Evolutionary conservation across 2,329 filamentous ascomycete genomes (phyloP).

Genomic region (Monosporascus sp.): DNA sequence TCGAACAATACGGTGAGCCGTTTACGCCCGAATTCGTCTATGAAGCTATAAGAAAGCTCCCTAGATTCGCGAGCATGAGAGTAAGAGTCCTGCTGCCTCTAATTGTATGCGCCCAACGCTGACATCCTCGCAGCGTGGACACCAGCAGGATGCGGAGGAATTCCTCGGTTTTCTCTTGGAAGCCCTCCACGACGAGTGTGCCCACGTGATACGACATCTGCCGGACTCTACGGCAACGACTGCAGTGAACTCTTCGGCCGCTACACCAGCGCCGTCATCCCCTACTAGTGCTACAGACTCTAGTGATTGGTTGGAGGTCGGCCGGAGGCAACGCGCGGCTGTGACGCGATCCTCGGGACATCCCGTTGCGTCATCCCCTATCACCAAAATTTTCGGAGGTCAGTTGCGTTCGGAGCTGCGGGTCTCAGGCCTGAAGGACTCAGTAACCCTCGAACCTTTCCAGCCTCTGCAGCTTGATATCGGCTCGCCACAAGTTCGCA

Average conservation of each 20-base stretch:
- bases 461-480: slow-evolving; percentile 95
- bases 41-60: slow-evolving; percentile 79
- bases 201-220: slow-evolving; percentile 62
- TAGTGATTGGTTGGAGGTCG: slow-evolving; percentile 90
- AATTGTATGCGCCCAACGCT: slow-evolving; percentile 5
- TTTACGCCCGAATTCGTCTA: slow-evolving; percentile 96
- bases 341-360: slow-evolving; percentile 82
- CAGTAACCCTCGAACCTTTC: slow-evolving; percentile 88
- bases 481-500: slow-evolving; percentile 77
- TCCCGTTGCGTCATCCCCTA: slow-evolving; percentile 67
- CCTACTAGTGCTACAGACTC: slow-evolving; percentile 37
- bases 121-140: slow-evolving; percentile 61
- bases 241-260: slow-evolving; percentile 27
- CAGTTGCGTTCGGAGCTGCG: slow-evolving; percentile 84
- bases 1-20: slow-evolving; percentile 85
- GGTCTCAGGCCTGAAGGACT: slow-evolving; percentile 81
- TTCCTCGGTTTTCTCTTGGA: slow-evolving; percentile 92
- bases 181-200: slow-evolving; percentile 89
- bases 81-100: slow-evolving; percentile 43
- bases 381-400: slow-evolving; percentile 93
- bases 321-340: slow-evolving; percentile 81
- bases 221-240: slow-evolving; percentile 22
- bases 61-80: slow-evolving; percentile 88
- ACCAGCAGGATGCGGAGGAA: slow-evolving; percentile 97
- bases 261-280: slow-evolving; percentile 34